Percentiles rank a stretch among this genome's conserved stretches.
Evolutionary conservation across 140 eudicot genomes (phyloP).

Genomic region (Flaveria floridana): DNA sequence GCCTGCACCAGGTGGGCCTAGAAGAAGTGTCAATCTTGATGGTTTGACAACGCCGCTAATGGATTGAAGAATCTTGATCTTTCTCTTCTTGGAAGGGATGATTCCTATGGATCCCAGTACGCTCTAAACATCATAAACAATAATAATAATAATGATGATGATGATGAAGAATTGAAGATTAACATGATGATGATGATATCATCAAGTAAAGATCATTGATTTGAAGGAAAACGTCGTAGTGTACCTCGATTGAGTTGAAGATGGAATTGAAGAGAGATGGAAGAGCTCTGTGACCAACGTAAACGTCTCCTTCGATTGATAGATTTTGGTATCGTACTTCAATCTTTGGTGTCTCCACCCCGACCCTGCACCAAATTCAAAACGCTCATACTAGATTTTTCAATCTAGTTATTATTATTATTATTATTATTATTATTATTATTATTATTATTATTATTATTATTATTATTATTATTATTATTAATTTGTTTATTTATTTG

Average conservation of each 20-base stretch:
- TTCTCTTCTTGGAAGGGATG: conserved; percentile 41
- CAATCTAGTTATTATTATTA: no score
- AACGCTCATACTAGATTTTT: no score
- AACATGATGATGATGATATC: no score
- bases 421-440: no score
- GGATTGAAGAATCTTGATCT: conserved; percentile 43
- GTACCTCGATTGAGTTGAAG: conserved; percentile 46
- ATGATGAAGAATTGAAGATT: no score
- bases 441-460: no score
- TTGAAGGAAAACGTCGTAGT: not conserved
- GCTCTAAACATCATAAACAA: conserved; percentile 10
- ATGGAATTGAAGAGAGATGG: conserved; percentile 48
- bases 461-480: no score
- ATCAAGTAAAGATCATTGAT: no score
- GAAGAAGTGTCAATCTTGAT: conserved; percentile 62
- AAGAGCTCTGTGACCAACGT: conserved; percentile 52
- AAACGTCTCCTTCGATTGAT: conserved; percentile 51
- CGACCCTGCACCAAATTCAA: no score
- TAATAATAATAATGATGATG: no score
- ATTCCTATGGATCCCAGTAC: conserved; percentile 33
- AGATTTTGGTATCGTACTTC: conserved; percentile 22
- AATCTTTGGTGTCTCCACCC: no score
- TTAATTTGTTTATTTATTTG: no score
- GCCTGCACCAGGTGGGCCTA: conserved; percentile 71
- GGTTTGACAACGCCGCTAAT: conserved; percentile 52